Evolutionary conservation across 129 eudicot genomes (phyloP), one percentile per base, ranked within the genome.

Genomic region (Heracleum sosnowskyi): DNA sequence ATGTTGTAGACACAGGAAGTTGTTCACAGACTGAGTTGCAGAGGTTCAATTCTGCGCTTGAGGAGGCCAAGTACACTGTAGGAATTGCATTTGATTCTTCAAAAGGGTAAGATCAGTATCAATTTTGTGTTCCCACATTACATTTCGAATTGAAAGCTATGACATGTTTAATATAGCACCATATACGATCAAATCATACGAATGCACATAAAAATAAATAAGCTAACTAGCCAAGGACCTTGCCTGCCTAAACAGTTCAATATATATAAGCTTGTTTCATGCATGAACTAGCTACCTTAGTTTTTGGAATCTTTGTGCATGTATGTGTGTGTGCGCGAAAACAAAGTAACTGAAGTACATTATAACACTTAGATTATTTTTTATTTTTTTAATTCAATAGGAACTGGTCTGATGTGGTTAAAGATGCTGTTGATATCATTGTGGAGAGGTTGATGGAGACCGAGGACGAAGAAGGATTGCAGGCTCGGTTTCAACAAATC

Each of bases 361-460:
- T 53, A 4, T 22, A 20, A 20, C 26, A 39, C 26, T 1, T 3
- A 39, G 5, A 73, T 73, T n/a, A 29, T 6, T 24, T 40, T 13
- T 40, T 0, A 2, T 40, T 63, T 77, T 0, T 24, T 31, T 33
- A 8, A 78, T 22, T 44, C 44, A 47, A 49, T 81, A 91, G 96
- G 85, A 91, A 91, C 79, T 91, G 93, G 96, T 80, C 93, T 28
- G 96, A 91, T 41, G 91, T 83, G 80, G 90, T 88, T 55, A 85
- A 76, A 29, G 78, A 84, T 51, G 84, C 91, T 36, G 86, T 88
- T 2, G 85, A 88, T 26, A 76, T 88, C 76, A 90, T 91, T 57
- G 86, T 88, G 68, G 91, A 88, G 81, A 88, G 85, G 79, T 84
- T 91, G 86, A 45, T 57, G 22, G 96, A 91, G 82, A 79, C 82